Evolutionary conservation across 1,284 basidiomycete genomes (phyloP), one percentile per base, ranked within the genome.

Genomic region (Ceratobasidium sp.): DNA sequence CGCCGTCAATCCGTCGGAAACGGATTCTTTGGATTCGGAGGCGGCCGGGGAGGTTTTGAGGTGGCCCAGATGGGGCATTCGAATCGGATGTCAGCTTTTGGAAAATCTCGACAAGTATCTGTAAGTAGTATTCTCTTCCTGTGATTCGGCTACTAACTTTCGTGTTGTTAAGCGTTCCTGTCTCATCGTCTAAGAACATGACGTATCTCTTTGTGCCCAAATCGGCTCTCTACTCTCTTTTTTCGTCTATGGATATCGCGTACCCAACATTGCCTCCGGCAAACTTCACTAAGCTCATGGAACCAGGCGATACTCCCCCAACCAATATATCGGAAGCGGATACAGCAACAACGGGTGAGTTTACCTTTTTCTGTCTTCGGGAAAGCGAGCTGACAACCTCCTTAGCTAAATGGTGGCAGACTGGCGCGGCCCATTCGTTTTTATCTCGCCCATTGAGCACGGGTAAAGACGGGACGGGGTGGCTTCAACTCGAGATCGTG

Each of bases 11-110:
- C n/a, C n/a, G n/a, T n/a, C n/a, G n/a, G n/a, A n/a, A n/a, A n/a
- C n/a, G n/a, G n/a, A n/a, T n/a, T n/a, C n/a, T n/a, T n/a, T 45
- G n/a, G n/a, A 14, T 2, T 51, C 56, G 22, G 50, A 19, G 27
- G 69, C 69, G 7, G 8, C 60, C 2, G 69, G 69, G 22, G 29
- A 59, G 45, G 60, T 45, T 6, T 48, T 72, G 48, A 24, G 69
- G 31, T 72, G 69, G 69, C 69, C 69, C 2, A 72, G 69, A n/a
- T 72, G 69, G 69, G 69, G 69, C 11, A 56, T 50, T 19, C 69
- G 69, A 2, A 72, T 56, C 24, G 57, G 60, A 27, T 72, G 69
- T n/a, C 69, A 41, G 29, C 69, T 4, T 27, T 72, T 11, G 47
- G 47, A 19, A 45, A 72, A 22, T 60, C 56, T 9, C 24, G 29